phyloP scores from a whole-genome alignment of 345 rosid species.

The Rubroshorea leprosula region DNA sequence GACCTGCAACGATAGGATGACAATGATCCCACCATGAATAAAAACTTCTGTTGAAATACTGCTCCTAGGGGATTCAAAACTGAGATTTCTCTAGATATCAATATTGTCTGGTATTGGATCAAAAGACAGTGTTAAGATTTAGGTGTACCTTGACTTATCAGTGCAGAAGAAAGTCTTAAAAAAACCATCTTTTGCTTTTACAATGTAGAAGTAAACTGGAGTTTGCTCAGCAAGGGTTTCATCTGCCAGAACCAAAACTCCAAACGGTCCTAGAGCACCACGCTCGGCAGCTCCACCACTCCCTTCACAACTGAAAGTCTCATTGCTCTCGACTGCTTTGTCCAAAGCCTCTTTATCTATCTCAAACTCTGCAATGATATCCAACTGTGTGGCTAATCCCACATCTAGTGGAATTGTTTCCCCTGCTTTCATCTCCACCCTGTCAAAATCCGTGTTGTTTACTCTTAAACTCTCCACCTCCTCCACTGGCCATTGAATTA shows the following conservation, averaged over 20 bases:
- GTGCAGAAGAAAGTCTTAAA: constrained; percentile 69
- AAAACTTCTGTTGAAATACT: no score
- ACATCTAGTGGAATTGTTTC: constrained; percentile 49
- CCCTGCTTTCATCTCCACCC: constrained; percentile 46
- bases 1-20: constrained; percentile 53
- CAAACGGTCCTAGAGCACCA: constrained; percentile 84
- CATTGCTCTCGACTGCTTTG: constrained; percentile 28
- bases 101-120: no score
- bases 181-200: constrained; percentile 46
- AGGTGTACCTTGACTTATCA: constrained; percentile 60
- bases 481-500: constrained; percentile 86
- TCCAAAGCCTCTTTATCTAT: constrained; percentile 46
- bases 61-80: no score
- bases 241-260: constrained; percentile 72
- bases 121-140: no score
- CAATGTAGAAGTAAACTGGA: constrained; percentile 74
- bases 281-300: constrained; percentile 55
- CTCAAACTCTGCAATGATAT: constrained; percentile 61
- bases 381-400: constrained; percentile 59
- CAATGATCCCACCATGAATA: no score
- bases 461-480: constrained; percentile 66
- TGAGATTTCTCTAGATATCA: no score
- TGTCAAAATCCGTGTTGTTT: constrained; percentile 35
- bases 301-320: constrained; percentile 46
- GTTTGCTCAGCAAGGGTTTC: constrained; percentile 57